phyloP scores from a whole-genome alignment of 2,329 filamentous ascomycete species.

The Davidsoniella eucalypti region DNA sequence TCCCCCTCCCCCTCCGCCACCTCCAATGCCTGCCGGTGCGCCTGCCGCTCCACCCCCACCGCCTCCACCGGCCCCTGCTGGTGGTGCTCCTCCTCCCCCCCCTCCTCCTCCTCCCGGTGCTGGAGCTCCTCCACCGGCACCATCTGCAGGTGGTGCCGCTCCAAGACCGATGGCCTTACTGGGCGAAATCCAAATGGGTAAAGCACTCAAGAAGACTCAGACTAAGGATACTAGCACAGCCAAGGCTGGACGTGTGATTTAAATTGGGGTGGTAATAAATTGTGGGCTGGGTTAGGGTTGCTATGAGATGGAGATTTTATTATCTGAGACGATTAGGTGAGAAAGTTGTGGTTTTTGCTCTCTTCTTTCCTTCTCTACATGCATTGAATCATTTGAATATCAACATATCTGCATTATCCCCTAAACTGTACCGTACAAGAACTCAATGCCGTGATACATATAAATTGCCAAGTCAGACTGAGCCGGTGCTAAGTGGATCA shows the following conservation, averaged over 20 bases:
- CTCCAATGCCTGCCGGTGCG: slow-evolving; percentile 21
- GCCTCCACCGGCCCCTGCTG: slow-evolving; percentile 21
- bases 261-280: neutral
- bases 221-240: slow-evolving; percentile 75
- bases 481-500: too few species aligned
- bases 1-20: slow-evolving; percentile 18
- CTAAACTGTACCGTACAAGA: too few species aligned
- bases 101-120: slow-evolving; percentile 19
- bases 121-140: slow-evolving; percentile 16
- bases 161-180: slow-evolving; percentile 48
- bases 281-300: neutral
- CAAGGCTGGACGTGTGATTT: slow-evolving; percentile 57
- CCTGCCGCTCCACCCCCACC: slow-evolving; percentile 19
- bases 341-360: slow-evolving; percentile 14
- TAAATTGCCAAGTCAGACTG: too few species aligned
- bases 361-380: neutral
- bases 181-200: slow-evolving; percentile 70
- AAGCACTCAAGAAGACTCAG: slow-evolving; percentile 64
- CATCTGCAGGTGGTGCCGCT: slow-evolving; percentile 18
- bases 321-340: neutral
- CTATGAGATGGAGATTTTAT: neutral
- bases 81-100: slow-evolving; percentile 19
- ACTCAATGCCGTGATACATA: too few species aligned
- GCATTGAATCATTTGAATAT: neutral
- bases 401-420: too few species aligned